Evolutionary conservation across 768 basidiomycete genomes (phyloP), one percentile per base, ranked within the genome.

Genomic region (Rhodotorula toruloides): DNA sequence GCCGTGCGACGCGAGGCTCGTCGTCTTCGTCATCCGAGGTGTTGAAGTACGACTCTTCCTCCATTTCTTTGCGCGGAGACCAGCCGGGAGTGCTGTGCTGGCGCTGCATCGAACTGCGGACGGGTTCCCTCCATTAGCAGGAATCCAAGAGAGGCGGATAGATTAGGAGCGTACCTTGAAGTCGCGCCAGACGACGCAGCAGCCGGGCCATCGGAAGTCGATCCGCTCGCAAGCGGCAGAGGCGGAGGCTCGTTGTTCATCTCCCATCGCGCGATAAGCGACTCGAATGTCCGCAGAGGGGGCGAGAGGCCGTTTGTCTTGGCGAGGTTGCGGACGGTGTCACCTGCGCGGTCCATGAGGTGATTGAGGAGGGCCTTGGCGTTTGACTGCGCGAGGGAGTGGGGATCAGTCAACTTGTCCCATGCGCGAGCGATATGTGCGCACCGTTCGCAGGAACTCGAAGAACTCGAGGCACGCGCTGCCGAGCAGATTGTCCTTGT

Each of bases 401-500:
- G 6, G 2, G 43, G 50, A 19, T 21, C n/a, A 19, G n/a, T 29
- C 3, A n/a, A 3, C 13, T 34, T 1, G 29, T 44, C 42, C 58
- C 25, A 31, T 31, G 44, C 17, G 29, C 53, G 32, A 67, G 12
- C 19, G 25, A n/a, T 5, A 17, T 22, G n/a, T 6, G 46, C 47
- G 52, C 27, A 93, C 92, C 79, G 85, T 83, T 60, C 91, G 86
- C 77, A 98, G 88, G 72, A 84, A 83, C 73, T 99, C 96, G 74
- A 98, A 92, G 69, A 89, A 88, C 77, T 98, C 96, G 77, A 96
- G 87, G 81, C 91, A 97, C 44, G 92, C 90, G 73, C 91, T 92
- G 73, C 87, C 89, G 60, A 99, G 80, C 67, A 99, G 82, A 78
- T 93, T 99, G 77, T 99, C 96, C 63, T 90, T 82, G 58, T 82